Conservation (phyloP, 192 early-diverging fungal species). For the Backusella tarrabulga region DNA sequence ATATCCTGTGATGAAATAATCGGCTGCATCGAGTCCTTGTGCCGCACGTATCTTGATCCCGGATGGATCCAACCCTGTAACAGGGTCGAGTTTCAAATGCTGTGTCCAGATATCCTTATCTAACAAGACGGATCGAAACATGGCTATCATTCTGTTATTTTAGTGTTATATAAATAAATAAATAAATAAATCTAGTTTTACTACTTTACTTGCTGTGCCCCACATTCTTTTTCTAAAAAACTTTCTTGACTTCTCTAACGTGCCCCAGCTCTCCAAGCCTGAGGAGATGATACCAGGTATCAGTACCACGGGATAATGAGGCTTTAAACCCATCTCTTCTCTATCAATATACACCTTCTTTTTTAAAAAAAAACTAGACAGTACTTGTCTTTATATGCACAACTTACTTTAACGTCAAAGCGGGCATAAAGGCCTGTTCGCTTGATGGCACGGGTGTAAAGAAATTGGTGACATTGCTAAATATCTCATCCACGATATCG, state of each 20-base stretch:
- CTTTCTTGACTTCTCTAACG: constrained; percentile 68
- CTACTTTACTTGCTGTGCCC: constrained; percentile 64
- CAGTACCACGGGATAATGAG: constrained; percentile 65
- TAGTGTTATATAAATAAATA: neutral
- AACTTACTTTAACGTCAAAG: constrained; percentile 24
- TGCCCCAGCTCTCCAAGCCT: constrained; percentile 88
- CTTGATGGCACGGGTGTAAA: constrained; percentile 42
- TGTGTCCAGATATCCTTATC: constrained; percentile 87
- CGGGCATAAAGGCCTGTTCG: constrained; percentile 55
- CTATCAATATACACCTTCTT: neutral
- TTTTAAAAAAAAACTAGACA: neutral
- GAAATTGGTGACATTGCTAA: constrained; percentile 62
- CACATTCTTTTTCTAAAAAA: constrained; percentile 89
- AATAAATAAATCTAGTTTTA: neutral
- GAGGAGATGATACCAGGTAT: constrained; percentile 90
- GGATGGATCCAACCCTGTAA: constrained; percentile 83
- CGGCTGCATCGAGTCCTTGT: constrained; percentile 82
- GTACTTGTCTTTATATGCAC: constrained; percentile 7
- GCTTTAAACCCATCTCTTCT: constrained; percentile 39
- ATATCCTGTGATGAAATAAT: constrained; percentile 86
- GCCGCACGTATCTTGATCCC: constrained; percentile 83
- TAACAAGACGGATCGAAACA: constrained; percentile 81
- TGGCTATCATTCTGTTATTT: constrained; percentile 40
- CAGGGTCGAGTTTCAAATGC: constrained; percentile 79
- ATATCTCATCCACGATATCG: constrained; percentile 66